Base-by-base conservation (phyloP, 768 basidiomycete species). In the Lanmaoa pseudosensibilis region DNA sequence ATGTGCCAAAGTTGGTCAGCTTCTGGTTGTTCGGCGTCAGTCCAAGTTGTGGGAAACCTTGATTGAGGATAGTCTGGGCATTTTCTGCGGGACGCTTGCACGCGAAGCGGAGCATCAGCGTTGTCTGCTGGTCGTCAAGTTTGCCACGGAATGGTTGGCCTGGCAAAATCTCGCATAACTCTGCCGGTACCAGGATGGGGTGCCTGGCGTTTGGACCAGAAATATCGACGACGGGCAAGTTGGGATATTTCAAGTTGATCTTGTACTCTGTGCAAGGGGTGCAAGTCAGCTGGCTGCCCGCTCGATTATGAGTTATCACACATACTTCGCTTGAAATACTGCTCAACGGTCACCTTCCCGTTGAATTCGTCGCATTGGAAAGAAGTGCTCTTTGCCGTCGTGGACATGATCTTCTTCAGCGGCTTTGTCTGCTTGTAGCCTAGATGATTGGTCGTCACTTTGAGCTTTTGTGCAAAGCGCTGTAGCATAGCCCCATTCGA, bases 21-120 rank as follows among this genome's bases (percentile, higher is more conserved):
- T 79, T 78, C 32, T 69, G 61, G 11, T 69, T 66, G 39, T 73
- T 59, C 12, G 75, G 75, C 1, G 68, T 64, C 15, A 85, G 80
- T 6, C 85, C 88, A 6, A 92, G 75, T 0, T 65, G 68, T 4
- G 74, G 73, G 52, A 90, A 78, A 0, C 90, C 90, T n/a, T 80
- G 68, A 27, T 78, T 69, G 15, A 82, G 71, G 57, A 92, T 88
- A 10, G 77, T 60, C 30, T 76, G 74, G 0, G 86, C 86, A 57
- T 89, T 90, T 50, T 76, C 63, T 0, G 65, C 69, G 0, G 90
- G 90, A 2, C 77, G 77, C 32, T 85, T 84, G 69, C 85, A 87
- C 0, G 90, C 90, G 52, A 74, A 74, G 40, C 74, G 75, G 55
- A 92, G 86, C 90, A 92, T 92, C n/a, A 76, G 69, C 0, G 83